Evolutionary conservation across 2,329 filamentous ascomycete species (phyloP), one percentile per base, ranked within the genome.

Genomic region (Verticillium albo-atrum): DNA sequence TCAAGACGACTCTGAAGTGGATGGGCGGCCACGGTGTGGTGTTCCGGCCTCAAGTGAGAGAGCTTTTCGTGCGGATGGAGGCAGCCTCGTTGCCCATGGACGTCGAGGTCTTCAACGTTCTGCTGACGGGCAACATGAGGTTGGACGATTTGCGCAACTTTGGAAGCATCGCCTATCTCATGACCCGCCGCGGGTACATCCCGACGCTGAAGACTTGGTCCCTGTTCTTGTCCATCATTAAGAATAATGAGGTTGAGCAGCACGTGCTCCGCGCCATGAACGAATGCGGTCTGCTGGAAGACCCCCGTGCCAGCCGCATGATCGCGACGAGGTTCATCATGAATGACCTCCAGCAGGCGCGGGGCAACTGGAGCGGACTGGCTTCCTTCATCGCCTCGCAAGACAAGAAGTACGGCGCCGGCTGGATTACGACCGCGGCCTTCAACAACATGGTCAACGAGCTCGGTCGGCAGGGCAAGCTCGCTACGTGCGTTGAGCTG

Each of bases 221-320:
- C 3, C 70, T 78, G 4, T 80, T 82, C 60, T 68, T 84, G 20
- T 69, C 72, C n/a, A 72, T 83, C 52, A 82, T 89, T 60, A 82
- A 84, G 69, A 82, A 81, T 12, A 85, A 88, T 67, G 79, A 83
- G n/a, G 76, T 79, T 55, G 74, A 75, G 56, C 74, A 76, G 26
- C 77, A 79, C 63, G 70, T 81, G 30, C 67, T 83, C 30, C 73
- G 75, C 14, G 71, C 72, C 59, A 83, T 84, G 79, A 71, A 78
- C 58, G 68, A 74, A 35, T 70, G 75, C 20, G 77, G 76, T 26
- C 71, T 82, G 55, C 71, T 83, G 47, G 66, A 72, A 7, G 71
- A 75, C 26, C 68, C 70, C 0, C 64, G 65, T 0, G 74, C 74
- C 1, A 68, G 75, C 7, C 71, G 70, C 7, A 68, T 68, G 10